Conservation (phyloP, 352 stramenopile species). For the Pythium phragmitis region DNA sequence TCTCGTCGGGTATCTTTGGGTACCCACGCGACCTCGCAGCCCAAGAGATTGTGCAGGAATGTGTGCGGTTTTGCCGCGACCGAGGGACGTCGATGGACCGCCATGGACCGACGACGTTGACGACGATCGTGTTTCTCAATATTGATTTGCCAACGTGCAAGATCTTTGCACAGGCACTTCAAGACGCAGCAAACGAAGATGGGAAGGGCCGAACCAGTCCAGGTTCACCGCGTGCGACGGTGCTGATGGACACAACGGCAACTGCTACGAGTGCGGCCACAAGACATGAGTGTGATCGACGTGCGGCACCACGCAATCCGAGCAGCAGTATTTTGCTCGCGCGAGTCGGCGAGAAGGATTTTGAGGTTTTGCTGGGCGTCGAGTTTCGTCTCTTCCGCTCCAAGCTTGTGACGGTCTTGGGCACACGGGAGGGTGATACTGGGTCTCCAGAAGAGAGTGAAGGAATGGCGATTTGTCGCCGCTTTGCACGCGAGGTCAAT, state of each 20-base stretch:
- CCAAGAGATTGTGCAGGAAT: constrained; percentile 43
- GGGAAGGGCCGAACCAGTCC: not conserved
- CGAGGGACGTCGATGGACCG: constrained; percentile 14
- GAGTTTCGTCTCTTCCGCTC: constrained; percentile 7
- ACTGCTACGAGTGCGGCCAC: not conserved
- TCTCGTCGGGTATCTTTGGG: constrained; percentile 49
- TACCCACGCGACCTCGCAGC: constrained; percentile 44
- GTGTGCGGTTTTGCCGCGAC: constrained; percentile 26
- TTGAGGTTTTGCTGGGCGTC: constrained; percentile 15
- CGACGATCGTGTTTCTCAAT: constrained; percentile 38
- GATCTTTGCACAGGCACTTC: constrained; percentile 29
- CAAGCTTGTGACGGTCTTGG: constrained; percentile 2
- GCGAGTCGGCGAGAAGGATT: constrained; percentile 5
- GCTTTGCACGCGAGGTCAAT: constrained; percentile 16
- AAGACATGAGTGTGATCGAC: not conserved
- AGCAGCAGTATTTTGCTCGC: constrained; percentile 5
- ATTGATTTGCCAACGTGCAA: constrained; percentile 36
- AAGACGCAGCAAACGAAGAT: not conserved
- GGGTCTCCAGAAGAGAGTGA: not conserved
- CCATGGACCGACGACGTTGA: constrained; percentile 11
- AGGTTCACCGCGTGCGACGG: too few relatives aligned
- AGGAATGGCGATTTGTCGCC: not conserved
- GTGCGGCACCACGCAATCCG: not conserved
- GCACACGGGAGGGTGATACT: not conserved
- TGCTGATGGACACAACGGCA: not conserved